Evolutionary conservation across 164 flowering plant species (phyloP).

Genomic region (grape (Vitis vinifera)): ASM3070453v1 NC_081805.1:11926001-11926500

Average conservation of each 20-base stretch:
- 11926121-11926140: no score
- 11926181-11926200: neutral
- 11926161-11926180: neutral
- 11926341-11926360: neutral
- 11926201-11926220: constrained; percentile 33
- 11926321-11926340: neutral
- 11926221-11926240: constrained; percentile 31
- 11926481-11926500: no score
- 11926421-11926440: neutral
- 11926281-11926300: neutral
- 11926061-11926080: no score
- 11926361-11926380: no score
- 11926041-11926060: no score
- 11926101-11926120: no score
- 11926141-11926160: neutral
- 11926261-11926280: constrained; percentile 20
- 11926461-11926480: no score
- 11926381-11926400: no score
- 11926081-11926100: neutral
- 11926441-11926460: no score
- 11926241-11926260: constrained; percentile 28
- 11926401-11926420: neutral
- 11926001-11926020: no score
- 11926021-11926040: no score
- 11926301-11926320: neutral